These are phyloP conservation scores for Apiotrichum mycotoxinovorans DNA, from an alignment of 1,284 basidiomycete genomes.

Conservation along the genomic window DNA sequence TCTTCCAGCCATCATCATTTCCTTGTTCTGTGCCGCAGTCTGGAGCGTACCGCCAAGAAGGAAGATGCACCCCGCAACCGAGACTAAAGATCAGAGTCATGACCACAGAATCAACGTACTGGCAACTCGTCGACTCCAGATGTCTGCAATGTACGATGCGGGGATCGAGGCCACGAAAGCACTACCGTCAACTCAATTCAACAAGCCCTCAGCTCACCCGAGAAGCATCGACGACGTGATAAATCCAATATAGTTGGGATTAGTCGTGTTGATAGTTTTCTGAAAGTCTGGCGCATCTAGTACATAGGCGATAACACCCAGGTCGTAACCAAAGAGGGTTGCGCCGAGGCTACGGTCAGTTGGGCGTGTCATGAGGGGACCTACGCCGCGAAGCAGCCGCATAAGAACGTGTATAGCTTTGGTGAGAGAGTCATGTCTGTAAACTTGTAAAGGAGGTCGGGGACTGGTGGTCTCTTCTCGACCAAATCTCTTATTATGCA, in stretches of 20 bases:
- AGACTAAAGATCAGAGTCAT: constrained; percentile 8
- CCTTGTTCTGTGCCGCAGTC: constrained; percentile 53
- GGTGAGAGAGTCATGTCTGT: constrained; percentile 29
- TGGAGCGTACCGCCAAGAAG: constrained; percentile 57
- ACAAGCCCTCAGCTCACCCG: constrained; percentile 14
- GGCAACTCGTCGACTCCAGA: constrained; percentile 40
- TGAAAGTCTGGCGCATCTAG: constrained; percentile 51
- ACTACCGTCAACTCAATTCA: not conserved
- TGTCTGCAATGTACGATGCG: constrained; percentile 43
- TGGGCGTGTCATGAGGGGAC: not conserved
- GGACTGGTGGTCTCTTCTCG: too few relatives aligned
- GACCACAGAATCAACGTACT: constrained; percentile 6
- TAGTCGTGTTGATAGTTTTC: constrained; percentile 32
- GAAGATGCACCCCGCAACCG: constrained; percentile 49
- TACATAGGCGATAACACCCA: constrained; percentile 52
- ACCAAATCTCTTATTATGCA: too few relatives aligned
- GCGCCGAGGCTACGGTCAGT: constrained; percentile 29
- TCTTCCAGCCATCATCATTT: constrained; percentile 61
- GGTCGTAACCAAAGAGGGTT: constrained; percentile 49
- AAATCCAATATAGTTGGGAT: constrained; percentile 49
- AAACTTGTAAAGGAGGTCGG: too few relatives aligned
- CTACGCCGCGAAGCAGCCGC: constrained; percentile 58
- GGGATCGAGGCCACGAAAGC: constrained; percentile 46
- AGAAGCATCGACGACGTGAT: constrained; percentile 50
- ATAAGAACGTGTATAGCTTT: constrained; percentile 58